A percentile compares a stretch with the other conserved stretches of the same genome.
phyloP scores from a whole-genome alignment of 345 rosid genomes.

The Garcia nutans region DNA sequence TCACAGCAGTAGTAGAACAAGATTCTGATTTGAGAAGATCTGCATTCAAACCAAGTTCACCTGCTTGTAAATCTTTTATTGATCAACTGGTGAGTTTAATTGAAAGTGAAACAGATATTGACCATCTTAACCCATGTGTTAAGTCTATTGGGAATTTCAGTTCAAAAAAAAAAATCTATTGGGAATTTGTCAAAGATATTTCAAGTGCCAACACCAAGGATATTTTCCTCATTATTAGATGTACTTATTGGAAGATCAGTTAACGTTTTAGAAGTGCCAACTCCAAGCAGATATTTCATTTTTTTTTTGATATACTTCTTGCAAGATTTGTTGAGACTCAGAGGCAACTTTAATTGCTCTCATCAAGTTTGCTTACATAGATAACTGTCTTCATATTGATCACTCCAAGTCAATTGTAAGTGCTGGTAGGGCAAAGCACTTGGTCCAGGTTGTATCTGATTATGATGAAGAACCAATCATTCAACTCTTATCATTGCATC shows the following conservation, averaged over 20 bases:
- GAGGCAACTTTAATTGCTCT: conserved; percentile 64
- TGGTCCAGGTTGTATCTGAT: conserved; percentile 71
- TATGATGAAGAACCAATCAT: conserved; percentile 63
- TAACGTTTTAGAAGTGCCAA: conserved; percentile 47
- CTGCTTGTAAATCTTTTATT: conserved; percentile 21
- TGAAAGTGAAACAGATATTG: conserved; percentile 15
- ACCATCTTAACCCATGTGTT: conserved; percentile 20
- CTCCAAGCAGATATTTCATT: no score
- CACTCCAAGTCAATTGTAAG: conserved; percentile 75
- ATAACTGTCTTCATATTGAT: conserved; percentile 65
- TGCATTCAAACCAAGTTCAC: conserved; percentile 28
- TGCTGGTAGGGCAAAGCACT: conserved; percentile 71
- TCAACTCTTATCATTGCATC: conserved; percentile 53
- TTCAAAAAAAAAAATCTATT: no score
- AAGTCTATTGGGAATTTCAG: conserved; percentile 42
- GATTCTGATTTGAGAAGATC: conserved; percentile 23
- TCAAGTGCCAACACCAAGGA: conserved; percentile 71
- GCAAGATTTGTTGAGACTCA: no score
- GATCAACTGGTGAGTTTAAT: conserved; percentile 22
- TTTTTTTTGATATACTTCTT: no score
- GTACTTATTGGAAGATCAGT: no score
- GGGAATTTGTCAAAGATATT: conserved; percentile 87
- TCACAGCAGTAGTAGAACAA: conserved; percentile 29
- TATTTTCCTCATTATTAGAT: conserved; percentile 24
- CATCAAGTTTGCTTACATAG: conserved; percentile 70